Evolutionary conservation across 2,329 filamentous ascomycete species (phyloP).

Genomic region (Trichoderma semiorbis): DNA sequence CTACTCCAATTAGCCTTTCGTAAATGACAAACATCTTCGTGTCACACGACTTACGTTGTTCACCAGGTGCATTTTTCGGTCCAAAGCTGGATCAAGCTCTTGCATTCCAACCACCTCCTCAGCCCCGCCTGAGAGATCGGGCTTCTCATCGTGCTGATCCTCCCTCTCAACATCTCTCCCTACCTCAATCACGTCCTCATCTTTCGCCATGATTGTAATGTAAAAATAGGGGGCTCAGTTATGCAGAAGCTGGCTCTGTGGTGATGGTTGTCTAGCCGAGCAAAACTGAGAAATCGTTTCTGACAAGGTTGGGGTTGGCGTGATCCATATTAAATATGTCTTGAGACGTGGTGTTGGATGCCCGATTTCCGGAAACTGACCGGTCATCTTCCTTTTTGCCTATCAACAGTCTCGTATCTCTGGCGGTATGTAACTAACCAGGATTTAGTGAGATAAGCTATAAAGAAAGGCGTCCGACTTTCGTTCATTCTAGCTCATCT

Average conservation of each 20-base stretch:
- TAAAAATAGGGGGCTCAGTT: not conserved
- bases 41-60: constrained; percentile 16
- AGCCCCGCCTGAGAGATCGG: not conserved
- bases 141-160: not conserved
- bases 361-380: not conserved
- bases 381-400: not conserved
- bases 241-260: not conserved
- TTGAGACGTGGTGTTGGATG: not conserved
- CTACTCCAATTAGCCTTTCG: constrained; percentile 20
- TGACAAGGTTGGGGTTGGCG: not conserved
- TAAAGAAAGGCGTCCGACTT: not conserved
- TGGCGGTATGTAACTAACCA: not conserved
- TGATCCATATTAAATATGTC: not conserved
- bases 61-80: constrained; percentile 20
- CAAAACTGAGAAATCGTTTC: not conserved
- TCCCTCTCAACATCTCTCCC: not conserved
- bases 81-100: constrained; percentile 13
- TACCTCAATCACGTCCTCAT: not conserved
- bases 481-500: not conserved
- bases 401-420: not conserved
- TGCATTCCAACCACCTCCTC: constrained; percentile 10
- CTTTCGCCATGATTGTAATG: not conserved
- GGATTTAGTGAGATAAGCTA: not conserved
- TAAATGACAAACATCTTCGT: not conserved
- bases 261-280: not conserved